These are phyloP conservation scores for Penicillium nucicola DNA, from an alignment of 495 filamentous ascomycete species.

Conservation along the genomic window DNA sequence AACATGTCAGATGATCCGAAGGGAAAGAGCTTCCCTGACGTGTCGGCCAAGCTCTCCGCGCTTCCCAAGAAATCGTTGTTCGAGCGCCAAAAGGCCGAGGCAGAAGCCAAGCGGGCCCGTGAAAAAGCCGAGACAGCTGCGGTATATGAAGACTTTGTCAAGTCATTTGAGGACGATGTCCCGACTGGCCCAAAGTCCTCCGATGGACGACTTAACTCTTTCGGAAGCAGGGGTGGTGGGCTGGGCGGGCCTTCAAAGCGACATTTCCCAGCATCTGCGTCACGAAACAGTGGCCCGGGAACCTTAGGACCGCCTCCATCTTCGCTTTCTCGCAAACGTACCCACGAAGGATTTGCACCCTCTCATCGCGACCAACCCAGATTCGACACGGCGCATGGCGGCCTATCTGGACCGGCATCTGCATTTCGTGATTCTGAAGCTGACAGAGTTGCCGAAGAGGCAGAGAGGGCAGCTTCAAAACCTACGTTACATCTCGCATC, in stretches of 20 bases:
- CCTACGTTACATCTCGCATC: constrained; percentile 78
- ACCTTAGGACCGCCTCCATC: constrained; percentile 65
- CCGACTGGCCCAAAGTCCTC: constrained; percentile 22
- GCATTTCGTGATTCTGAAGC: constrained; percentile 55
- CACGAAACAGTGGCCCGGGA: constrained; percentile 69
- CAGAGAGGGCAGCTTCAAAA: constrained; percentile 74
- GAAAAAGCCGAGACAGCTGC: constrained; percentile 89
- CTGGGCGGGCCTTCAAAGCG: constrained; percentile 47
- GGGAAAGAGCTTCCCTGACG: constrained; percentile 71
- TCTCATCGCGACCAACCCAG: constrained; percentile 25
- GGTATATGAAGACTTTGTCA: constrained; percentile 86
- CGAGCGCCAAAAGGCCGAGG: constrained; percentile 89
- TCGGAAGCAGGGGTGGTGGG: constrained; percentile 39
- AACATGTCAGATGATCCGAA: constrained; percentile 45
- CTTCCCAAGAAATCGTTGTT: constrained; percentile 84
- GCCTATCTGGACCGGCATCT: constrained; percentile 34
- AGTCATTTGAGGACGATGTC: constrained; percentile 78
- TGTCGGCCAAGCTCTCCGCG: constrained; percentile 77
- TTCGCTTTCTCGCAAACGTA: constrained; percentile 49
- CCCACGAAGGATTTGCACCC: constrained; percentile 44
- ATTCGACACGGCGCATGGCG: neutral
- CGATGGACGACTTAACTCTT: constrained; percentile 29
- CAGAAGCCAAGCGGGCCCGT: constrained; percentile 82
- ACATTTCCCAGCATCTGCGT: constrained; percentile 51
- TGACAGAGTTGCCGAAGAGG: constrained; percentile 47